phyloP scores from a whole-genome alignment of 805 yeast species.

The Naumovozyma baii region DNA sequence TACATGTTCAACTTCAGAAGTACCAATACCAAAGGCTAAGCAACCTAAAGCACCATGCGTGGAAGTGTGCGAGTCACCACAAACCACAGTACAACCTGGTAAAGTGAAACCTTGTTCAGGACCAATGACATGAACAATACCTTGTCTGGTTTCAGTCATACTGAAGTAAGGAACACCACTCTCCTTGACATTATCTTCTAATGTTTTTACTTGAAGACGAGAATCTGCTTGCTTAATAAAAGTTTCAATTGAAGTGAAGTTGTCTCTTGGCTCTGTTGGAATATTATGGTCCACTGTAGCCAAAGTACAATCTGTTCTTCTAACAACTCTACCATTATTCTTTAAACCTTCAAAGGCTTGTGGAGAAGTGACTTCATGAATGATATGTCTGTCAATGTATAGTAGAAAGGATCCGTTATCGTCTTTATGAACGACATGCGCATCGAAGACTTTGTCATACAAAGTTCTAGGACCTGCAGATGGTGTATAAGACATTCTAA shows the following conservation, averaged over 20 bases:
- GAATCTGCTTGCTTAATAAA: constrained; percentile 90
- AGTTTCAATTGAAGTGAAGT: constrained; percentile 60
- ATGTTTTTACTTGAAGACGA: constrained; percentile 80
- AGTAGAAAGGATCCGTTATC: constrained; percentile 78
- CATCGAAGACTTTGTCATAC: constrained; percentile 93
- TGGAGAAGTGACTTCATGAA: constrained; percentile 98
- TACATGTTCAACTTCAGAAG: constrained; percentile 98
- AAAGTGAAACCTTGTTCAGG: constrained; percentile 98
- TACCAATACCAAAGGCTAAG: constrained; percentile 96
- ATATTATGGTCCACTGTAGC: constrained; percentile 97
- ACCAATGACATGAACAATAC: constrained; percentile 96
- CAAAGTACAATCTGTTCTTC: constrained; percentile 86
- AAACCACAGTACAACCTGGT: constrained; percentile 97
- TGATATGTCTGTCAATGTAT: constrained; percentile 93
- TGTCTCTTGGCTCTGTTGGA: constrained; percentile 82
- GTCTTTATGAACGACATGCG: constrained; percentile 85
- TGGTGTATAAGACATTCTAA: constrained; percentile 25
- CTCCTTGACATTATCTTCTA: constrained; percentile 85
- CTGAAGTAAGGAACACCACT: constrained; percentile 90
- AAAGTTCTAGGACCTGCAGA: constrained; percentile 53
- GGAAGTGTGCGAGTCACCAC: constrained; percentile 98
- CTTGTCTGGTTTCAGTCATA: constrained; percentile 90
- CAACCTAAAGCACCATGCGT: constrained; percentile 99
- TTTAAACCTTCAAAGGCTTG: constrained; percentile 96
- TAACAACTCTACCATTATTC: constrained; percentile 78